Conservation (phyloP, 2,329 filamentous ascomycete species). For the Epichloe gansuensis region DNA sequence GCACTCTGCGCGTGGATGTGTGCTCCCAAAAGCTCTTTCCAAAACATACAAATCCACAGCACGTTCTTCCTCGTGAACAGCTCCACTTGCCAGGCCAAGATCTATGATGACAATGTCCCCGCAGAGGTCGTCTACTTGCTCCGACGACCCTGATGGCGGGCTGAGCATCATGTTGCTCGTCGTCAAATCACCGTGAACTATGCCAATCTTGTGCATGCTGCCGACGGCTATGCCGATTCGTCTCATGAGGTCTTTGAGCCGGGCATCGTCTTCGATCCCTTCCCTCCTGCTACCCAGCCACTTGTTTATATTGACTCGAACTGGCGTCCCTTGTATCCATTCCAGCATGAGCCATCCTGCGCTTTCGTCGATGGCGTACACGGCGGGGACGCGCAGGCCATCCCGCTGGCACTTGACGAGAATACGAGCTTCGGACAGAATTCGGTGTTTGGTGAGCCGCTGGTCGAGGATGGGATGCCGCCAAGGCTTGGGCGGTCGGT, state of each 20-base stretch:
- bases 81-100: slow-evolving; percentile 79
- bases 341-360: slow-evolving; percentile 71
- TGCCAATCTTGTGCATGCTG: slow-evolving; percentile 66
- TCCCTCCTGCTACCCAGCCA: slow-evolving; percentile 44
- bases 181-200: slow-evolving; percentile 91
- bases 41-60: slow-evolving; percentile 95
- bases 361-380: slow-evolving; percentile 55
- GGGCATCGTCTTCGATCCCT: slow-evolving; percentile 30
- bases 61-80: slow-evolving; percentile 75
- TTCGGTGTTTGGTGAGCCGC: slow-evolving; percentile 73
- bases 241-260: slow-evolving; percentile 51
- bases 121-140: slow-evolving; percentile 26
- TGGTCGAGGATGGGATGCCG: slow-evolving; percentile 81
- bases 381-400: slow-evolving; percentile 68
- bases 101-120: slow-evolving; percentile 87
- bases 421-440: slow-evolving; percentile 80
- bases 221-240: slow-evolving; percentile 62
- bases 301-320: slow-evolving; percentile 57
- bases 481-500: slow-evolving; percentile 84
- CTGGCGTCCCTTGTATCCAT: slow-evolving; percentile 65
- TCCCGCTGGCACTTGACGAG: slow-evolving; percentile 67
- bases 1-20: slow-evolving; percentile 73
- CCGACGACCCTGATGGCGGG: slow-evolving; percentile 12
- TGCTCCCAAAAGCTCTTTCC: slow-evolving; percentile 87
- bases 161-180: slow-evolving; percentile 92